Base-by-base conservation (phyloP, 345 rosid species). In the Abelmoschus esculentus region DNA sequence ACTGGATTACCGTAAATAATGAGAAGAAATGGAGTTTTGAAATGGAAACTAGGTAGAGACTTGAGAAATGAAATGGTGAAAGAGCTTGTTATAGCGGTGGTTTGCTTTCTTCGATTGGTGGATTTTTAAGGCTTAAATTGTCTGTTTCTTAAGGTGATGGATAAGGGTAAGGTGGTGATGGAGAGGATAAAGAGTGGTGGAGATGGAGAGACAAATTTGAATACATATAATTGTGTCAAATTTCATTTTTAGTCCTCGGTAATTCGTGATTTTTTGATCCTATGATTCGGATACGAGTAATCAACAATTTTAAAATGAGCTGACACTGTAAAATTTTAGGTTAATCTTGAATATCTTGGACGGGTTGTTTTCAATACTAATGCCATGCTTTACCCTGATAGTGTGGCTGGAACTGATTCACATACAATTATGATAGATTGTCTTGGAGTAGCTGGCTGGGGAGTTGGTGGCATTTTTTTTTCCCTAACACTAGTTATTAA, bases 391-490 rank as follows among this genome's bases (percentile, higher is more conserved):
- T 88, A 91, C 82, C 99, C 98, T 15, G 99, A 95, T 76, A 95
- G 99, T 42, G 99, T 95, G 69, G 99, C 91, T 54, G 99, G 99
- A 38, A 95, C 98, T 73, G 99, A 95, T 80, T 95, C 99, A 44
- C 99, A 91, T 74, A 95, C 99, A 44, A 95, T 98, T 72, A 95
- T 95, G 99, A 91, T 91, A 74, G 99, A 95, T 84, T 98, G 99
- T 62, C 71, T 95, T 66, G 99, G 99, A 79, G 99, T 95, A 77
- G 96, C 99, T 83, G 99, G 99, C 66, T 95, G 99, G 99, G 99
- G 99, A 72, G 98, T 95, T 74, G 99, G 99, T 52, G 99, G 98
- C n/a, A n/a, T n/a, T n/a, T n/a, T n/a, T n/a, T n/a, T n/a, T n/a
- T n/a, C n/a, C n/a, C n/a, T n/a, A n/a, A n/a, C n/a, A n/a, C n/a